A percentile compares a stretch with the other conserved stretches of the same genome.
These are phyloP conservation scores for Capronia epimyces DNA, from an alignment of 2,329 filamentous ascomycete species.

Conservation along the genomic window DNA sequence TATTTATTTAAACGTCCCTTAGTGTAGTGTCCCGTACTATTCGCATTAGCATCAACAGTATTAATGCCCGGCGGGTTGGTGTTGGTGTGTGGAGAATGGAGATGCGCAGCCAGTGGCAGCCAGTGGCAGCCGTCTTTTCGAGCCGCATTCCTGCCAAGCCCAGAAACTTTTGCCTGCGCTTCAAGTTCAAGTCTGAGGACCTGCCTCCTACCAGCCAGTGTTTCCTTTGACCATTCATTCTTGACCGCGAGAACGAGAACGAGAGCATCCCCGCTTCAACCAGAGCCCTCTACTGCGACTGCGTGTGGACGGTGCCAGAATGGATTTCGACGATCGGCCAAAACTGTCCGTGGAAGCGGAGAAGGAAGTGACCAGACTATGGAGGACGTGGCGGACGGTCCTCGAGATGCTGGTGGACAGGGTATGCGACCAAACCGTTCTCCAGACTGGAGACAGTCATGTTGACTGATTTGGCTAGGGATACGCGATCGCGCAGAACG, in stretches of 20 bases:
- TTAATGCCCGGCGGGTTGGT: not conserved
- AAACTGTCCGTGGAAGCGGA: conserved; percentile 22
- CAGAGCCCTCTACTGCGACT: not conserved
- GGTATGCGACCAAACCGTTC: conserved; percentile 49
- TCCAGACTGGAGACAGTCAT: not conserved
- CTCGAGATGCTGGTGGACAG: conserved; percentile 93
- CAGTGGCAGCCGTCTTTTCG: not conserved
- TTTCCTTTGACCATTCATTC: too few species aligned
- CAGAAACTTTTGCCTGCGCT: conserved; percentile 21
- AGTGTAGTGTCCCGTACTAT: too few species aligned
- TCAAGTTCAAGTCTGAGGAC: conserved; percentile 7
- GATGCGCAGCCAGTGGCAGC: not conserved
- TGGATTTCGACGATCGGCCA: conserved; percentile 22
- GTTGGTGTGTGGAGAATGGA: not conserved
- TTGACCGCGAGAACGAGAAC: too few species aligned
- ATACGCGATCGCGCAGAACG: conserved; percentile 84
- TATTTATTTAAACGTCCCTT: too few species aligned
- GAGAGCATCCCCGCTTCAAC: too few species aligned
- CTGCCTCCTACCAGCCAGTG: too few species aligned
- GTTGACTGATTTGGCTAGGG: conserved; percentile 55
- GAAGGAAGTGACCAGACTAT: conserved; percentile 57
- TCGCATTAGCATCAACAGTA: too few species aligned
- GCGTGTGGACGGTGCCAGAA: not conserved
- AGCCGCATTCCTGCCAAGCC: conserved; percentile 1
- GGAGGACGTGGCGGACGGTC: conserved; percentile 88